phyloP scores from a whole-genome alignment of 2,329 filamentous ascomycete species.

The Fonsecaea nubica region DNA sequence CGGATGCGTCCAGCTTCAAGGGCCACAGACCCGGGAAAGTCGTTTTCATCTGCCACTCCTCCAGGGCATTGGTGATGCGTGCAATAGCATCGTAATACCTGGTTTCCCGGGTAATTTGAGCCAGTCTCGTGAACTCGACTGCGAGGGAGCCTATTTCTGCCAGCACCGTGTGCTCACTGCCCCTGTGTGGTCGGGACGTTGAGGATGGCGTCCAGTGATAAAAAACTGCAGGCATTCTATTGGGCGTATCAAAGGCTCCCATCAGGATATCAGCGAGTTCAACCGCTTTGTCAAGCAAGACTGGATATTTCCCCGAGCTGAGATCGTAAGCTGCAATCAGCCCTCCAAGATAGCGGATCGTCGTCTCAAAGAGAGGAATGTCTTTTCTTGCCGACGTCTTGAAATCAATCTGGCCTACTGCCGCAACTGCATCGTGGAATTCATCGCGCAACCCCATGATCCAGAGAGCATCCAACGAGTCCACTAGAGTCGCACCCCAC shows the following conservation, averaged over 20 bases:
- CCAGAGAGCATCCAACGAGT: slow-evolving; percentile 82
- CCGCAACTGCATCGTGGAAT: slow-evolving; percentile 77
- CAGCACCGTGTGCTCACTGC: slow-evolving; percentile 62
- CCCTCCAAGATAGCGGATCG: slow-evolving; percentile 88
- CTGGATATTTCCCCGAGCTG: slow-evolving; percentile 69
- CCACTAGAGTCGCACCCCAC: slow-evolving; percentile 87
- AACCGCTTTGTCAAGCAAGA: slow-evolving; percentile 77
- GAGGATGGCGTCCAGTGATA: slow-evolving; percentile 77
- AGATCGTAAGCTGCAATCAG: slow-evolving; percentile 86
- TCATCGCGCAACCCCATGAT: slow-evolving; percentile 81
- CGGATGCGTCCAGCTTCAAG: slow-evolving; percentile 74
- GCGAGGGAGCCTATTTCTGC: slow-evolving; percentile 79
- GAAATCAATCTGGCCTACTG: slow-evolving; percentile 79
- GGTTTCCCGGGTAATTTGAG: slow-evolving; percentile 79
- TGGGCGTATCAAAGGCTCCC: slow-evolving; percentile 87
- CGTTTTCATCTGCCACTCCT: slow-evolving; percentile 74
- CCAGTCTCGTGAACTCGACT: slow-evolving; percentile 87
- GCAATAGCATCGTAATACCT: slow-evolving; percentile 92
- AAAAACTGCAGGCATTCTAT: slow-evolving; percentile 85
- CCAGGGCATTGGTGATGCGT: slow-evolving; percentile 80
- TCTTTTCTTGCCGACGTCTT: slow-evolving; percentile 70
- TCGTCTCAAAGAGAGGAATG: slow-evolving; percentile 92
- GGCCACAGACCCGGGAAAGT: slow-evolving; percentile 82
- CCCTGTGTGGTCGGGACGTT: slow-evolving; percentile 63
- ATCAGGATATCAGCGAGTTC: slow-evolving; percentile 82